Base-by-base conservation (phyloP, 2,329 filamentous ascomycete genomes). In the Pestalotiopsis sp. region DNA sequence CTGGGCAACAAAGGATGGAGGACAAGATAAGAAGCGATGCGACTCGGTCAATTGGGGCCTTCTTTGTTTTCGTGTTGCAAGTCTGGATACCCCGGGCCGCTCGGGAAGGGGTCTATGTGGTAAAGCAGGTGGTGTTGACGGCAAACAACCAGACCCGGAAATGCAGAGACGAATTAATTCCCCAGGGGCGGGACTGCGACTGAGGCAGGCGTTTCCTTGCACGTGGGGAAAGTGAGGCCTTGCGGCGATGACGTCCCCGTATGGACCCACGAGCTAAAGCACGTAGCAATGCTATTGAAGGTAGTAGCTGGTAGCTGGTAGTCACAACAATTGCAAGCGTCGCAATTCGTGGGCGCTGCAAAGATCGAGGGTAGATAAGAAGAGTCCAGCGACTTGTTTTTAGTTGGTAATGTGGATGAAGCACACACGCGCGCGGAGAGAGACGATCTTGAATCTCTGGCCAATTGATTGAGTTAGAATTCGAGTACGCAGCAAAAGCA, bases 201-300 rank as follows among this genome's bases (percentile, higher is more conserved):
- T 27, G 31, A 40, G 17, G 59, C 25, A 20, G 59, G 45, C 45
- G 45, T n/a, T 62, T 62, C 59, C 59, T 62, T 62, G 59, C 59
- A 20, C 59, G 59, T 62, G 59, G 59, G 59, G 27, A 62, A 62
- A 62, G 59, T 62, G 59, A 62, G 59, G 59, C 59, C 59, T 52
- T 62, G 59, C 59, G 27, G 36, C 25, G 31, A 62, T 62, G 59
- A 62, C 59, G 59, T 62, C 59, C 59, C 25, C 27, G 31, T 62
- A 62, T 62, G 59, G 59, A 31, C 59, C 25, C 59, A 40, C 25
- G 59, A 36, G 59, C 31, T 52, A 52, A 52, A n/a, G 45, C 45
- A n/a, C 9, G 17, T 52, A 9, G 17, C 17, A n/a, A 9, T n/a
- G 17, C 41, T 49, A n/a, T 49, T 14, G 14, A 14, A 45, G 12